Conservation (phyloP, 805 yeast genomes). For the Yamadazyma akitaensis region DNA sequence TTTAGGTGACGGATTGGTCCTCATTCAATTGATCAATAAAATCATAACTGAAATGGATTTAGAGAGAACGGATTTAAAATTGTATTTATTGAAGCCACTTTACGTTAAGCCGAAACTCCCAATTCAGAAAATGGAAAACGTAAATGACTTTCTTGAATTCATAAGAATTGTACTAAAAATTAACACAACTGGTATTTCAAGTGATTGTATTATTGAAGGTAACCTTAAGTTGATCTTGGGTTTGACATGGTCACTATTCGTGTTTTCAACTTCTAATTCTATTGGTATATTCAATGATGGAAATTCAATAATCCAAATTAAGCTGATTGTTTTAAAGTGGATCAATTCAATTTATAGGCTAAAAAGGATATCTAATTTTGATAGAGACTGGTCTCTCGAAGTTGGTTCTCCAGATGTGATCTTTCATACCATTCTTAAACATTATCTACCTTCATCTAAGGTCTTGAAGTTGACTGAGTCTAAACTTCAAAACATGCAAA, state of each 20-base stretch:
- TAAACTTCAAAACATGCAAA: slow-evolving; percentile 24
- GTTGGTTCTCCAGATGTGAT: slow-evolving; percentile 48
- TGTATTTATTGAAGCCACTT: slow-evolving; percentile 28
- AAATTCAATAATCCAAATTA: slow-evolving; percentile 29
- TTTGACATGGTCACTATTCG: slow-evolving; percentile 47
- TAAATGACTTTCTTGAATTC: slow-evolving; percentile 41
- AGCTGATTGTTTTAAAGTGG: slow-evolving; percentile 45
- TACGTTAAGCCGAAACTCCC: slow-evolving; percentile 37
- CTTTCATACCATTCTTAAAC: slow-evolving; percentile 34
- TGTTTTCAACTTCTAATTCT: slow-evolving; percentile 35
- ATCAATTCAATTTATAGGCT: slow-evolving; percentile 33
- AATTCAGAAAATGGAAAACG: slow-evolving; percentile 47
- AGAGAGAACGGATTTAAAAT: slow-evolving; percentile 14
- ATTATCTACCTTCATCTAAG: slow-evolving; percentile 21
- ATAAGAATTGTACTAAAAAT: slow-evolving; percentile 37
- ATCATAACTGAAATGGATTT: slow-evolving; percentile 20
- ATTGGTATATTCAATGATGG: slow-evolving; percentile 19
- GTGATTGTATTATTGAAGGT: slow-evolving; percentile 50
- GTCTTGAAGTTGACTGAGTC: slow-evolving; percentile 27
- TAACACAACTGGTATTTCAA: slow-evolving; percentile 42
- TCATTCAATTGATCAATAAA: slow-evolving; percentile 35
- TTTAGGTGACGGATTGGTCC: slow-evolving; percentile 38
- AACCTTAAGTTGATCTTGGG: slow-evolving; percentile 47
- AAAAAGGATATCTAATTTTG: slow-evolving; percentile 43
- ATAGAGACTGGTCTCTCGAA: slow-evolving; percentile 51